Evolutionary conservation across 179 eudicot genomes (phyloP).

Genomic region (Sideroxylon spinosum): DNA sequence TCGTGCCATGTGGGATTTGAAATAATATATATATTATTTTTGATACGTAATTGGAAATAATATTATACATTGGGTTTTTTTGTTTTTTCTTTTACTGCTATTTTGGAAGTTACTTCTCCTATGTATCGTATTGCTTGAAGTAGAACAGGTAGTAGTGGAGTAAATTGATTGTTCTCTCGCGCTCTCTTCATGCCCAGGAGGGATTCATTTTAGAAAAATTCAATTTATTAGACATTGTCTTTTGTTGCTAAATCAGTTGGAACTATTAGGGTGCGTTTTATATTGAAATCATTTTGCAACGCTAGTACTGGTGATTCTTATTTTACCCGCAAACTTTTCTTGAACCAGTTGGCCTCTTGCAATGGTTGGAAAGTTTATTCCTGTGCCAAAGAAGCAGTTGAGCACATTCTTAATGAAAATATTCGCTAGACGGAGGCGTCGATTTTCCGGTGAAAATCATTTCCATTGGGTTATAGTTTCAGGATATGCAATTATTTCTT

Average conservation of each 20-base stretch:
- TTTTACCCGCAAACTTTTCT: constrained; percentile 7
- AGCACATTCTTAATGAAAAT: constrained; percentile 37
- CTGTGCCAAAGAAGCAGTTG: constrained; percentile 60
- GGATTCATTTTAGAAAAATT: too few relatives aligned
- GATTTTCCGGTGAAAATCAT: too few relatives aligned
- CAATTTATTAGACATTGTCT: background rate
- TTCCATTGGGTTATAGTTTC: background rate
- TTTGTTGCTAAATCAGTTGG: background rate
- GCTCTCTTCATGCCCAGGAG: too few relatives aligned
- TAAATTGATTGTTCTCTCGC: too few relatives aligned
- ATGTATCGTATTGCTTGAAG: too few relatives aligned
- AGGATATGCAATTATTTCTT: background rate
- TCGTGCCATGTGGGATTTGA: background rate
- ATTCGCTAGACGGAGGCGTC: background rate
- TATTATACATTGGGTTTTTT: too few relatives aligned
- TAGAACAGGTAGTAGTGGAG: too few relatives aligned
- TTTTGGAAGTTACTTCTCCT: too few relatives aligned
- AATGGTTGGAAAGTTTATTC: constrained; percentile 62
- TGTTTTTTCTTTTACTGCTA: too few relatives aligned
- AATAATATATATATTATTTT: background rate
- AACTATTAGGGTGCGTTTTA: background rate
- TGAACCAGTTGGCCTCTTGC: constrained; percentile 86
- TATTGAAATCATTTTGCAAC: background rate
- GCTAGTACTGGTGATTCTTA: too few relatives aligned
- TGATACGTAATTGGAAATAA: background rate